Conservation (phyloP, 129 eudicot species). For the Gnaphalium uliginosum region DNA sequence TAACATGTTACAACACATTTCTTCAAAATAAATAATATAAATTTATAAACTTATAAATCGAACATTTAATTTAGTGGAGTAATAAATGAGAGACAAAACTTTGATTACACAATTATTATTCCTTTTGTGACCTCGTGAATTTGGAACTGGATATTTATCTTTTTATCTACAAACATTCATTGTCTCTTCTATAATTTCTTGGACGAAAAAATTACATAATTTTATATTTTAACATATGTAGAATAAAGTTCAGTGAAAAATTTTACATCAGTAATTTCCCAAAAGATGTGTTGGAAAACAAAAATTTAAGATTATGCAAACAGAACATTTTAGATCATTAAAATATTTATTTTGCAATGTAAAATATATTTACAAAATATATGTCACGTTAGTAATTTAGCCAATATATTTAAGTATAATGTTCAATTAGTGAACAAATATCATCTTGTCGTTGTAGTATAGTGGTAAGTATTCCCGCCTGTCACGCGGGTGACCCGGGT, state of each 20-base stretch:
- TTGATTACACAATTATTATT: slow-evolving; percentile 26
- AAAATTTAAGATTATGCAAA: neutral
- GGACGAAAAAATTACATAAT: neutral
- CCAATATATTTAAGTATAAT: neutral
- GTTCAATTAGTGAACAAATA: neutral
- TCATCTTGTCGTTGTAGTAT: slow-evolving; percentile 74
- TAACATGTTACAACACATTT: neutral
- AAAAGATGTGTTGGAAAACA: too few relatives aligned
- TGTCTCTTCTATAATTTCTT: neutral
- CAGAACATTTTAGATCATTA: neutral
- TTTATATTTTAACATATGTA: neutral
- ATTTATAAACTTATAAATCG: neutral
- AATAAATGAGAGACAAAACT: slow-evolving; percentile 17
- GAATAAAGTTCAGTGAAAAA: slow-evolving; percentile 8
- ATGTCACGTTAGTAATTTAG: neutral
- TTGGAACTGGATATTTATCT: slow-evolving; percentile 21
- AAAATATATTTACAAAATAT: too few relatives aligned
- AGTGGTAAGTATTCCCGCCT: slow-evolving; percentile 98
- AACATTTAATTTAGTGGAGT: neutral
- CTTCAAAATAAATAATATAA: neutral
- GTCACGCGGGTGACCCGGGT: slow-evolving; percentile 99
- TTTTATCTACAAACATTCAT: slow-evolving; percentile 26
- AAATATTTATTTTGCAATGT: neutral
- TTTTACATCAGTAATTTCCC: slow-evolving; percentile 1
- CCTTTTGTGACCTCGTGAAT: slow-evolving; percentile 42